Base-by-base conservation (phyloP, 176 grass and related monocot species). In the Cymbopogon citratus region DNA sequence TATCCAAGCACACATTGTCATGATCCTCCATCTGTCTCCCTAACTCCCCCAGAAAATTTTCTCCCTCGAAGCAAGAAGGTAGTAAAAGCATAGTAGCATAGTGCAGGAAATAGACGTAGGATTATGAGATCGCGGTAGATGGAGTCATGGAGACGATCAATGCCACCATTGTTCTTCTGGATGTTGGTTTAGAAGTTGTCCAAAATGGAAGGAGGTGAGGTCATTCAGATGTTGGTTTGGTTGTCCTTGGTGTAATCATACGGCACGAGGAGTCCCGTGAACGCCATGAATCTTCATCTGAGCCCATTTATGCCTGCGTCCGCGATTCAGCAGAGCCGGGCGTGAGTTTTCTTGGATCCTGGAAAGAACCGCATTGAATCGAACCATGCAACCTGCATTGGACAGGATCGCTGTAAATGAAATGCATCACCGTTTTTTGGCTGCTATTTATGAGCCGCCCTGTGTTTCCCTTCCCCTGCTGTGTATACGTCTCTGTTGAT, bases 1-100 rank as follows among this genome's bases (percentile, higher is more conserved):
- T 99, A 63, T 96, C 93, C n/a, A 96, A 96, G 93, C 90, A 86
- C 81, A 90, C 97, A 25, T 69, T 99, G 49, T 93, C 78, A 83
- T 68, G 43, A 62, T n/a, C 24, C 3, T 9, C 38, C 7, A 7
- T 26, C 36, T n/a, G n/a, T n/a, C 56, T 16, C 73, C 23, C 57
- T 24, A 73, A 34, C 11, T 16, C 10, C 45, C 26, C 36, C 23
- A 29, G 71, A 75, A 5, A 10, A 29, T 71, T 84, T 77, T 77
- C 76, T 48, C 71, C 76, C 81, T 59, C 5, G 44, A 70, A 84
- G 76, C 19, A 69, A 70, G 65, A 73, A 77, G 66, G 43, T 66
- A 79, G 78, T 79, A 27, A 79, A 70, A 83, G 46, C 69, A 49
- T 69, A 86, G 80, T 74, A 86, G 84, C 88, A 90, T 69, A 83